These are phyloP conservation scores for Pulveroboletus ravenelii DNA, from an alignment of 768 basidiomycete species.

Conservation along the genomic window DNA sequence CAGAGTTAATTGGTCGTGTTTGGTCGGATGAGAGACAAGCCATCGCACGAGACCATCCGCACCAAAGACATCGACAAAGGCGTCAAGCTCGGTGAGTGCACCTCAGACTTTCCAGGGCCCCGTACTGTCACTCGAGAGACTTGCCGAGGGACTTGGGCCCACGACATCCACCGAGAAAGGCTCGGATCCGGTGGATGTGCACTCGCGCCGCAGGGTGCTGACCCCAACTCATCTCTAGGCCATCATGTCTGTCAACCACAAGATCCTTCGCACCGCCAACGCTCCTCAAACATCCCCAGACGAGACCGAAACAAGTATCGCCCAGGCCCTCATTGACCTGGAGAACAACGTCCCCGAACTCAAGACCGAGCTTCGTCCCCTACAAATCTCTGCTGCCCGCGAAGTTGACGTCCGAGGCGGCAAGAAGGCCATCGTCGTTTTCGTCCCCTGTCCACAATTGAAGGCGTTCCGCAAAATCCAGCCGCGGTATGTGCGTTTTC, in stretches of 20 bases:
- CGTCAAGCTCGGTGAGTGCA: constrained; percentile 66
- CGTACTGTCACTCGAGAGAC: constrained; percentile 12
- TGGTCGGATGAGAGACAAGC: constrained; percentile 16
- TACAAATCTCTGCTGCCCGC: constrained; percentile 97
- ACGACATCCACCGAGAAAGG: constrained; percentile 19
- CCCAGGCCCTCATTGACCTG: constrained; percentile 94
- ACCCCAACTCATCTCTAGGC: constrained; percentile 22
- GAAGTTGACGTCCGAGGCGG: constrained; percentile 99
- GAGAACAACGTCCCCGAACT: constrained; percentile 98
- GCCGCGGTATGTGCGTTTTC: constrained; percentile 56
- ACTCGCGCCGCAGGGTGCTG: constrained; percentile 40
- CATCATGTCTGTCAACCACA: constrained; percentile 72
- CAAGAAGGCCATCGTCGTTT: constrained; percentile 98
- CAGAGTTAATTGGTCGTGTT: constrained; percentile 26
- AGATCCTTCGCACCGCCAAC: constrained; percentile 95
- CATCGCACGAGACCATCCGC: constrained; percentile 9
- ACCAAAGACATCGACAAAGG: constrained; percentile 45
- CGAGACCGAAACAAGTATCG: constrained; percentile 87
- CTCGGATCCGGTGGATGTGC: constrained; percentile 55
- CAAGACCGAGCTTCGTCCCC: constrained; percentile 90
- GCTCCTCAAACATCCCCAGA: constrained; percentile 86
- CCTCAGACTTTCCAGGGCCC: constrained; percentile 27
- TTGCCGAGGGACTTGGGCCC: constrained; percentile 16
- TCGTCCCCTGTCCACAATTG: constrained; percentile 94
- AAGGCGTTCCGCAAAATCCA: constrained; percentile 99